Percentiles rank a stretch among this genome's conserved stretches.
These are phyloP conservation scores for Thermomyces lanuginosus DNA, from an alignment of 2,329 filamentous ascomycete genomes.

Conservation along the genomic window DNA sequence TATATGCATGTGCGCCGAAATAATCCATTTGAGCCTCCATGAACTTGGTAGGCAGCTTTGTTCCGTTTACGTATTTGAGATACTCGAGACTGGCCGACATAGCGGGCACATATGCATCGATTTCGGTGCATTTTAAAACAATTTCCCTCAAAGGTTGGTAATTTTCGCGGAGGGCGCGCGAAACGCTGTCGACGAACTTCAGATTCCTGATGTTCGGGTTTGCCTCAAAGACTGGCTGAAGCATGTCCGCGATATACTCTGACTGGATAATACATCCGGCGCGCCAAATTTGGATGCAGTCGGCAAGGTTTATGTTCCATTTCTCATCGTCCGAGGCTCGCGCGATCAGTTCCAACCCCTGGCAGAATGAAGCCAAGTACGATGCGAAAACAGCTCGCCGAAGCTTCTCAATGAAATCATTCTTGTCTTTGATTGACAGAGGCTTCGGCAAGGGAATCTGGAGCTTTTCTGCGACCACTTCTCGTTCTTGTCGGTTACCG, in stretches of 20 bases:
- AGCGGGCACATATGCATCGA: slow-evolving; percentile 44
- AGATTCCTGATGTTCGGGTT: slow-evolving; percentile 18
- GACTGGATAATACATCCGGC: slow-evolving; percentile 56
- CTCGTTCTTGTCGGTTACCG: slow-evolving; percentile 41
- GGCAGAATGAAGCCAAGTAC: slow-evolving; percentile 46
- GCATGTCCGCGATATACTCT: slow-evolving; percentile 46
- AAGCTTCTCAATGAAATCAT: slow-evolving; percentile 40
- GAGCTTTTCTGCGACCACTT: slow-evolving; percentile 35
- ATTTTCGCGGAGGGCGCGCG: slow-evolving; percentile 36
- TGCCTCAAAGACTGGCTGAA: slow-evolving; percentile 23
- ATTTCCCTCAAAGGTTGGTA: slow-evolving; percentile 40
- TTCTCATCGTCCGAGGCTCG: slow-evolving; percentile 40
- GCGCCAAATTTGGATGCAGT: slow-evolving; percentile 43
- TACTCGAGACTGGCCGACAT: slow-evolving; percentile 50
- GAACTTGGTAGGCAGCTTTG: slow-evolving; percentile 48
- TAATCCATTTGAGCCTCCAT: slow-evolving; percentile 57
- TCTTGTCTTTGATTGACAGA: slow-evolving; percentile 19
- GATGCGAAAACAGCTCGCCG: slow-evolving; percentile 45
- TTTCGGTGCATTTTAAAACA: slow-evolving; percentile 37
- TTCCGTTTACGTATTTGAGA: slow-evolving; percentile 45
- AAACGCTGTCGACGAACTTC: slow-evolving; percentile 31
- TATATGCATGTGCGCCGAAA: slow-evolving; percentile 52
- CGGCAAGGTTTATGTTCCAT: slow-evolving; percentile 35
- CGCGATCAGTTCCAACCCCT: slow-evolving; percentile 50
- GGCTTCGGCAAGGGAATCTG: slow-evolving; percentile 24